These are phyloP conservation scores for Sphagnum contortum DNA, from an alignment of 225 moss, liverwort and hornwort species.

Conservation along the genomic window DNA sequence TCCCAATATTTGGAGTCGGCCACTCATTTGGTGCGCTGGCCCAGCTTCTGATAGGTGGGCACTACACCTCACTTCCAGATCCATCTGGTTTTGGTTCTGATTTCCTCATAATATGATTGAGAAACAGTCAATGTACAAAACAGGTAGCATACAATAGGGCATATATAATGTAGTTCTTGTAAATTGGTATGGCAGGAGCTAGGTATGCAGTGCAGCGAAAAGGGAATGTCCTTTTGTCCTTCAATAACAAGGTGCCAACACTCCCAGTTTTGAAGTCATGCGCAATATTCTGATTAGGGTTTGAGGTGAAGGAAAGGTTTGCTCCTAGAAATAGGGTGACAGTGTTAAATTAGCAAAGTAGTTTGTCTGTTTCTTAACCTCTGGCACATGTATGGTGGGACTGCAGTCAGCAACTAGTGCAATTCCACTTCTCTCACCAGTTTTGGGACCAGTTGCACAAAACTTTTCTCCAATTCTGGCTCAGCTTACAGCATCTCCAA, in stretches of 20 bases:
- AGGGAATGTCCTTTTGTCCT: constrained; percentile 76
- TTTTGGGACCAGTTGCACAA: constrained; percentile 12
- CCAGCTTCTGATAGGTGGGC: constrained; percentile 67
- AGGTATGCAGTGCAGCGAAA: constrained; percentile 76
- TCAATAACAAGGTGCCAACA: constrained; percentile 67
- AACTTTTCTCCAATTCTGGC: constrained; percentile 11
- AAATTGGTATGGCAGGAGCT: constrained; percentile 48
- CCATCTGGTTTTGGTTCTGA: too few relatives aligned
- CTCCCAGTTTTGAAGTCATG: not conserved
- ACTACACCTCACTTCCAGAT: not conserved
- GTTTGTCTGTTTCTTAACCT: too few relatives aligned
- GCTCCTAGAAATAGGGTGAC: not conserved
- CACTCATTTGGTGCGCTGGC: constrained; percentile 83
- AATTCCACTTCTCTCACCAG: constrained; percentile 13
- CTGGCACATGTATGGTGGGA: not conserved
- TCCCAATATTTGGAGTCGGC: constrained; percentile 74
- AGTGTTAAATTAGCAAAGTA: not conserved
- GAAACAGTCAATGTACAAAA: too few relatives aligned
- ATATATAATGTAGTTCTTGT: too few relatives aligned
- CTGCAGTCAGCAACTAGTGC: constrained; percentile 10
- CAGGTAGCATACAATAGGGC: too few relatives aligned
- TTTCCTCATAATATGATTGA: too few relatives aligned
- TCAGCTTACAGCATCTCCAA: constrained; percentile 8
- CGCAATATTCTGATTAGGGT: too few relatives aligned
- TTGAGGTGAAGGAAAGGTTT: too few relatives aligned